phyloP scores from a whole-genome alignment of 2,329 filamentous ascomycete genomes.

The Thermothelomyces thermophilus region DNA sequence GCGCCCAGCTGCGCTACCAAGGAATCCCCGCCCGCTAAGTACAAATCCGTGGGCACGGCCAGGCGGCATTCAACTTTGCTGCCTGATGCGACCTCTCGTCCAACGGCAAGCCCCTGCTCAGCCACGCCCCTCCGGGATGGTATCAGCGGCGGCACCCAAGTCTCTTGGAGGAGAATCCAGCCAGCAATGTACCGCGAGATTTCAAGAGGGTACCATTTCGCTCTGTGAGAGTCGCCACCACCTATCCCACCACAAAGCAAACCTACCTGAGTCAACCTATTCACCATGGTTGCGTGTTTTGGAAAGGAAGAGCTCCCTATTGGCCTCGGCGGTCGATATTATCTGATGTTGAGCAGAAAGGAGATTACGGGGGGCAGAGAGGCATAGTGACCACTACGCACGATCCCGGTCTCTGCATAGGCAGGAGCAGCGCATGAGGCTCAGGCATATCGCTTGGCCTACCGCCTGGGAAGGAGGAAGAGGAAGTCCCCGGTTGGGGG shows the following conservation, averaged over 20 bases:
- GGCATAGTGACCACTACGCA: too few species aligned
- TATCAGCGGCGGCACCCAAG: background rate
- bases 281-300: background rate
- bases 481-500: too few species aligned
- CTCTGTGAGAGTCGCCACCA: background rate
- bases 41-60: slow-evolving; percentile 5
- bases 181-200: slow-evolving; percentile 18
- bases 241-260: background rate
- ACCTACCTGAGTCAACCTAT: background rate
- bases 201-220: slow-evolving; percentile 20
- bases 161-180: slow-evolving; percentile 12
- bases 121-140: slow-evolving; percentile 1
- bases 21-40: background rate
- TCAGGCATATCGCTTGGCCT: too few species aligned
- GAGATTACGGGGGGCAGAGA: too few species aligned
- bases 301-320: too few species aligned
- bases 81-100: slow-evolving; percentile 1
- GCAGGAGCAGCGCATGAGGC: too few species aligned
- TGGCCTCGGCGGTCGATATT: background rate
- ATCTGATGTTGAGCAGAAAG: too few species aligned
- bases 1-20: background rate
- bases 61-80: slow-evolving; percentile 1
- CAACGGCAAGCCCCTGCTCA: background rate
- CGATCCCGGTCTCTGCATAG: too few species aligned
- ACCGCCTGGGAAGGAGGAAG: too few species aligned